phyloP scores from a whole-genome alignment of 805 yeast species.

The Suhomyces emberorum region DNA sequence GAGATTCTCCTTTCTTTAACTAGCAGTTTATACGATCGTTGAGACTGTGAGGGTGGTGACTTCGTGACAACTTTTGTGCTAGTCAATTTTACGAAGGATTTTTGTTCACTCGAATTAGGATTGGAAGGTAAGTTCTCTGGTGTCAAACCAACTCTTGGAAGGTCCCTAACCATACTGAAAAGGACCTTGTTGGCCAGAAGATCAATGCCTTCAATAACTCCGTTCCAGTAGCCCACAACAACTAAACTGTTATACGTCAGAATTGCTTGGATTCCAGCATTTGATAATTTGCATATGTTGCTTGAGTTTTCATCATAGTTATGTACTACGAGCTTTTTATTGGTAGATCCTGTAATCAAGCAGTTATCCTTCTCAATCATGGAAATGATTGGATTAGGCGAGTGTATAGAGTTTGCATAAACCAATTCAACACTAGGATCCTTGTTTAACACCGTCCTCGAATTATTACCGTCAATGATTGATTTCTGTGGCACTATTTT shows the following conservation, averaged over 20 bases:
- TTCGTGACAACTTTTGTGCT: too few relatives aligned
- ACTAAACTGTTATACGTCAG: slow-evolving; percentile 15
- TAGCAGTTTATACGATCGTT: too few relatives aligned
- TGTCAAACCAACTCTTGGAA: slow-evolving; percentile 5
- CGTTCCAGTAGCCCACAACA: slow-evolving; percentile 49
- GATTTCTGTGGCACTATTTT: slow-evolving; percentile 11
- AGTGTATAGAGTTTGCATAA: slow-evolving; percentile 31
- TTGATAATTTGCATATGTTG: slow-evolving; percentile 9
- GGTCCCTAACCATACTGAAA: slow-evolving; percentile 3
- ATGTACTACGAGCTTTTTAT: slow-evolving; percentile 37
- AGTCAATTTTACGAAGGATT: too few relatives aligned
- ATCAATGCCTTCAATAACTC: slow-evolving; percentile 31
- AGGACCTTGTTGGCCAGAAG: not conserved
- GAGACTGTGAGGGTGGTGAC: too few relatives aligned
- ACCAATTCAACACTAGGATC: slow-evolving; percentile 18
- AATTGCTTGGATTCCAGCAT: slow-evolving; percentile 19
- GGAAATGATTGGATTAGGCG: slow-evolving; percentile 56
- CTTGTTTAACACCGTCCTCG: slow-evolving; percentile 20
- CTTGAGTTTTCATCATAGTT: slow-evolving; percentile 5
- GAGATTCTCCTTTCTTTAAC: too few relatives aligned
- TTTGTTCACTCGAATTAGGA: too few relatives aligned
- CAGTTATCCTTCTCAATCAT: slow-evolving; percentile 25
- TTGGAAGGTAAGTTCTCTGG: too few relatives aligned
- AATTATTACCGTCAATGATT: not conserved
- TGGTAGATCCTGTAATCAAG: slow-evolving; percentile 47